Conservation (phyloP, 2,329 filamentous ascomycete species). For the Chaetomium strumarium region DNA sequence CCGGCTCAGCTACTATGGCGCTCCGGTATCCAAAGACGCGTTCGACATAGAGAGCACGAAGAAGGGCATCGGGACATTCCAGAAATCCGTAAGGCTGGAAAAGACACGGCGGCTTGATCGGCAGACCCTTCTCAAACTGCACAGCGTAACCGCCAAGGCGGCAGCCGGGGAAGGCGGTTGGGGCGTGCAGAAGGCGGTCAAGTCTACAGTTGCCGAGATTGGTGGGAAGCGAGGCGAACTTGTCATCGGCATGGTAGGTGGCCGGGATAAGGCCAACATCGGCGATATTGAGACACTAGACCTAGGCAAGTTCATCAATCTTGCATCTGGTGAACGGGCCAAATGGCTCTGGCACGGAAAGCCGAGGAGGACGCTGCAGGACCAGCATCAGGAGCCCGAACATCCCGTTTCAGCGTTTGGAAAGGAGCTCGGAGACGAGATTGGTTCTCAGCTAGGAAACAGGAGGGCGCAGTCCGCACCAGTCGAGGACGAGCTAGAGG, state of each 20-base stretch:
- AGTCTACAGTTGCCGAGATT: constrained; percentile 89
- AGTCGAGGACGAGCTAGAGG: constrained; percentile 46
- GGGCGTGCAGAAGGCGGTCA: constrained; percentile 89
- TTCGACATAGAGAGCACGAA: constrained; percentile 83
- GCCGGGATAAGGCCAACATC: constrained; percentile 81
- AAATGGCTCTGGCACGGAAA: constrained; percentile 98
- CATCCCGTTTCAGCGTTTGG: constrained; percentile 46
- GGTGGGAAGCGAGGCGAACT: constrained; percentile 92
- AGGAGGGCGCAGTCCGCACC: constrained; percentile 47
- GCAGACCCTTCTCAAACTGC: constrained; percentile 73
- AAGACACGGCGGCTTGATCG: constrained; percentile 75
- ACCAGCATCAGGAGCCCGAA: constrained; percentile 40
- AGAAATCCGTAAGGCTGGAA: constrained; percentile 79
- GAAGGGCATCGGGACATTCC: constrained; percentile 78
- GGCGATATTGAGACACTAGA: constrained; percentile 90
- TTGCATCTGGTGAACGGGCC: constrained; percentile 73
- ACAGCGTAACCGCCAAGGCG: constrained; percentile 80
- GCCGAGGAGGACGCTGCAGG: constrained; percentile 56
- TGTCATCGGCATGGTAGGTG: constrained; percentile 88
- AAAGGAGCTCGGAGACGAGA: constrained; percentile 43
- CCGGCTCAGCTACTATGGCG: constrained; percentile 75
- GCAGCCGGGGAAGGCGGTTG: constrained; percentile 83
- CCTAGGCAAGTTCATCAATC: constrained; percentile 72
- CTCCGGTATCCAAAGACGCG: constrained; percentile 81
- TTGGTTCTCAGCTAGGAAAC: constrained; percentile 26